These are phyloP conservation scores for Rossbeevera mucosa DNA, from an alignment of 768 basidiomycete genomes.

Conservation along the genomic window DNA sequence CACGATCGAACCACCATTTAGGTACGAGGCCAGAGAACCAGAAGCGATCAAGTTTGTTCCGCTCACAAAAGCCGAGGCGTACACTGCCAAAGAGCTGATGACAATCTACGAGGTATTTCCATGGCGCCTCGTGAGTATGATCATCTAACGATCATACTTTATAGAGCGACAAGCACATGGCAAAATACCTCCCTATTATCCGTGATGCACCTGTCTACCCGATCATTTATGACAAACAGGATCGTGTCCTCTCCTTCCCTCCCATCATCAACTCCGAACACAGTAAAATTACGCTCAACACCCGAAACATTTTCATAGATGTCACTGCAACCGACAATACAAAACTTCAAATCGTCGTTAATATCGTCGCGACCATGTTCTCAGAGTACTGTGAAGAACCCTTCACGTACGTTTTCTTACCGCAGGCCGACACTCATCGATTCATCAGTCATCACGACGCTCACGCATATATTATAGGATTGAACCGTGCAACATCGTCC, in stretches of 20 bases:
- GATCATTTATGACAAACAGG: slow-evolving; percentile 89
- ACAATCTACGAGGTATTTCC: slow-evolving; percentile 78
- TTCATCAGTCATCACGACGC: neutral
- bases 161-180: slow-evolving; percentile 89
- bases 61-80: slow-evolving; percentile 70
- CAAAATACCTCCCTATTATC: slow-evolving; percentile 87
- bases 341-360: slow-evolving; percentile 92
- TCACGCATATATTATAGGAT: slow-evolving; percentile 48
- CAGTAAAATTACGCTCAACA: slow-evolving; percentile 94
- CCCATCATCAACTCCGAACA: slow-evolving; percentile 98
- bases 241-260: slow-evolving; percentile 91
- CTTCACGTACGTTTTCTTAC: slow-evolving; percentile 64
- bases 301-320: slow-evolving; percentile 93
- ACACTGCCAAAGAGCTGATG: slow-evolving; percentile 91
- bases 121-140: neutral
- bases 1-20: slow-evolving; percentile 81
- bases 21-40: slow-evolving; percentile 77
- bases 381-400: slow-evolving; percentile 91
- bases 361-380: slow-evolving; percentile 96
- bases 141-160: neutral
- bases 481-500: slow-evolving; percentile 85
- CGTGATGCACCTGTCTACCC: slow-evolving; percentile 95
- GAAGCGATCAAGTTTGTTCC: slow-evolving; percentile 90
- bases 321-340: slow-evolving; percentile 96
- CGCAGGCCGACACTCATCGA: neutral